These are phyloP conservation scores for Isatis lusitanica DNA, from an alignment of 441 rosid species.

Conservation along the genomic window DNA sequence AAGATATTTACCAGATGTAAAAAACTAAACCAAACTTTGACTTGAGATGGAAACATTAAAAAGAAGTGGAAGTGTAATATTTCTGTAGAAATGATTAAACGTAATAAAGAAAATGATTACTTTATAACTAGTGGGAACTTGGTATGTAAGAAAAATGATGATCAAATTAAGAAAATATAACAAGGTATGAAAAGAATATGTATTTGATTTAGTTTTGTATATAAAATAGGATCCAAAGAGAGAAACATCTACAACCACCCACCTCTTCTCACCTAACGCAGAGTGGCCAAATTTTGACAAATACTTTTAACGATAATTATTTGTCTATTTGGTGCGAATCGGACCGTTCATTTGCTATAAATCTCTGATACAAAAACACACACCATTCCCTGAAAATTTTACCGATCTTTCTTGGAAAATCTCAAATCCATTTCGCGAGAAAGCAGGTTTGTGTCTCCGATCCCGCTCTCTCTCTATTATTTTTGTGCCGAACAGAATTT, in stretches of 20 bases:
- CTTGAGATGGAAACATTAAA: too few species aligned
- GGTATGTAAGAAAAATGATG: not conserved
- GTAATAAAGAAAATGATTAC: not conserved
- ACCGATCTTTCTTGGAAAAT: not conserved
- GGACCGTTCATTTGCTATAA: constrained; percentile 29
- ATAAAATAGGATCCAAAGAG: not conserved
- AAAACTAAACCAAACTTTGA: too few species aligned
- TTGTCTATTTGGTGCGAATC: constrained; percentile 31
- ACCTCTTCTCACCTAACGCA: constrained; percentile 32
- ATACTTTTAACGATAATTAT: not conserved
- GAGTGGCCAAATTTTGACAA: constrained; percentile 36
- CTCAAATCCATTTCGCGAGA: not conserved
- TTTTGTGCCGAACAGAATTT: not conserved
- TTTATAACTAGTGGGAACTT: not conserved
- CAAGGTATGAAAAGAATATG: constrained; percentile 3
- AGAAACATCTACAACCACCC: constrained; percentile 11
- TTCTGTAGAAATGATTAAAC: not conserved
- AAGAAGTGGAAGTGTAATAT: not conserved
- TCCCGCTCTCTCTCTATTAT: not conserved
- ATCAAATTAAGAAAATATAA: not conserved
- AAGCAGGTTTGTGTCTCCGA: constrained; percentile 29
- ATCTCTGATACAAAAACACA: constrained; percentile 6
- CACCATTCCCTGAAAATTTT: not conserved
- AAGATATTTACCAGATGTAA: too few species aligned
- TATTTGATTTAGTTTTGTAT: not conserved